Base-by-base conservation (phyloP, 441 rosid genomes). In the Pelargonium hybrid region DNA sequence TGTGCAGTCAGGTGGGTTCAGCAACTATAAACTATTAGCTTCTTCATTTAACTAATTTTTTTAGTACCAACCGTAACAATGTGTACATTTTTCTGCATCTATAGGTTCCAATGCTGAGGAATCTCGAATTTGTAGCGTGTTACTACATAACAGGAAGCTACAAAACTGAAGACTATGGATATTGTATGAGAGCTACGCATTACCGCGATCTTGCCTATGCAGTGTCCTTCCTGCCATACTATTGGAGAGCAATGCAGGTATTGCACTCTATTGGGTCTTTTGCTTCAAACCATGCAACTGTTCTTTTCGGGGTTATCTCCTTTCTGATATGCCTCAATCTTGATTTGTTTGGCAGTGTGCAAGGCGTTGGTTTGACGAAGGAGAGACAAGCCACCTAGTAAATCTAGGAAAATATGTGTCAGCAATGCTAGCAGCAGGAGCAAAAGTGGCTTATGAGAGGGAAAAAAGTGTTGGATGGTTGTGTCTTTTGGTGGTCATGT, bases 161-260 rank as follows among this genome's bases (percentile, higher is more conserved):
- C 79, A 87, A 87, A 85, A 88, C 87, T 0, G 96, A 88, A 66
- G 96, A 94, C 83, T 94, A 87, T 25, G 89, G 89, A 65, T 89
- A 91, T 71, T 94, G 98, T 87, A 87, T 77, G 88, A 85, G 83
- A 76, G 84, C 83, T 37, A 84, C 81, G 54, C 86, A 91, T 75
- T 94, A 84, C 82, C 86, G 87, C 66, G 96, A 91, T 84, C 90
- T 94, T 29, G 90, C 92, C 13, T 94, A 90, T 75, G 98, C 94
- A 18, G 98, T 91, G 52, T 94, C 98, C 73, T 93, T 93, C 78
- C 82, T 93, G 7, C 98, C 98, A 21, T 93, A 93, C 81, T 91
- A 91, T 86, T 93, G 96, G 97, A 88, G 98, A 71, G 97, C 98
- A n/a, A 91, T 91, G 98, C 97, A 93, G 96, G 98, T 93, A 84